A percentile compares a stretch with the other conserved stretches of the same genome.
Evolutionary conservation across 352 stramenopile genomes (phyloP).

Genomic region (Phytophthora citrophthora): DNA sequence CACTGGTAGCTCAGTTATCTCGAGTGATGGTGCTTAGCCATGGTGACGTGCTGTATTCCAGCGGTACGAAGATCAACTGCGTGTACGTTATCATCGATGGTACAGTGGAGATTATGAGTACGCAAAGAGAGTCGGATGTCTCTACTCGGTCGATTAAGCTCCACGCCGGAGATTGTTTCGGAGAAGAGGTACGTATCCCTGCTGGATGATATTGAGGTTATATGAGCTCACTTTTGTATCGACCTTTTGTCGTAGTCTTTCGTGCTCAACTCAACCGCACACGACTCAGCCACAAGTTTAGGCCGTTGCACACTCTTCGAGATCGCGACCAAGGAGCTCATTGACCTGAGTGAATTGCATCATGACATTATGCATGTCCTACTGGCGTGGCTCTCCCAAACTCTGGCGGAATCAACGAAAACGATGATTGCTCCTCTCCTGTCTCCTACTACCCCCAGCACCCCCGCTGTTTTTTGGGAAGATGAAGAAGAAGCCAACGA

Average conservation of each 20-base stretch:
- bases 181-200: conserved; percentile 66
- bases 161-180: conserved; percentile 77
- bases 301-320: conserved; percentile 74
- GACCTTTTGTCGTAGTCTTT: conserved; percentile 59
- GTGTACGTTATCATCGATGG: conserved; percentile 82
- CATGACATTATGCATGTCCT: conserved; percentile 86
- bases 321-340: conserved; percentile 76
- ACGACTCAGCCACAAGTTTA: conserved; percentile 49
- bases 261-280: conserved; percentile 55
- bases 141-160: conserved; percentile 49
- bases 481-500: conserved; percentile 41
- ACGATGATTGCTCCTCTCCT: conserved; percentile 69
- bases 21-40: conserved; percentile 69
- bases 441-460: conserved; percentile 37
- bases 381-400: conserved; percentile 80
- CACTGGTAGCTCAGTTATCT: conserved; percentile 73
- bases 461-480: conserved; percentile 38
- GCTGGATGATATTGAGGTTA: not conserved
- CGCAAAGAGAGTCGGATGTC: conserved; percentile 9
- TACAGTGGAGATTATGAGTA: conserved; percentile 53
- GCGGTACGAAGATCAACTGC: conserved; percentile 47
- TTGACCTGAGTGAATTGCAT: conserved; percentile 82
- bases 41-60: conserved; percentile 58
- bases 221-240: conserved; percentile 8
- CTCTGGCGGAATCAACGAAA: conserved; percentile 68